phyloP scores from a whole-genome alignment of 192 early-diverging fungal genomes.

The Pilaira anomala region DNA sequence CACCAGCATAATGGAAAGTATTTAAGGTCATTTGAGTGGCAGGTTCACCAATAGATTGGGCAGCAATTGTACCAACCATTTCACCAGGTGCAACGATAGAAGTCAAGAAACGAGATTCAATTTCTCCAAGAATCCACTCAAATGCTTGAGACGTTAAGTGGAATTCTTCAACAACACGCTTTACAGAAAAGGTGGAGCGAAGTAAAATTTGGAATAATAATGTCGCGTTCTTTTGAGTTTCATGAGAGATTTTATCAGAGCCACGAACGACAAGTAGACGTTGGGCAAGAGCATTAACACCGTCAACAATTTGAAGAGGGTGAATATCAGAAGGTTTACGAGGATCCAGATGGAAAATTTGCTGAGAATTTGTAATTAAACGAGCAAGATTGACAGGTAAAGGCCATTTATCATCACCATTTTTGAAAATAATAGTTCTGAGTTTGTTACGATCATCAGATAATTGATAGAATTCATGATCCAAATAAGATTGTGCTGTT shows the following conservation, averaged over 20 bases:
- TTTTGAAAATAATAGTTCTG: constrained; percentile 78
- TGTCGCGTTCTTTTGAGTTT: constrained; percentile 92
- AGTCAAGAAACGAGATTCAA: constrained; percentile 86
- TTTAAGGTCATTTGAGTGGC: constrained; percentile 99
- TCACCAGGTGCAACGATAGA: constrained; percentile 97
- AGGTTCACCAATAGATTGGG: constrained; percentile 97
- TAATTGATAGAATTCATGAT: constrained; percentile 85
- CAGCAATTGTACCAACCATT: constrained; percentile 94
- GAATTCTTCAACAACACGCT: constrained; percentile 87
- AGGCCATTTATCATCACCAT: constrained; percentile 73
- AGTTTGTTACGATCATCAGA: constrained; percentile 70
- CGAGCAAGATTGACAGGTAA: constrained; percentile 89
- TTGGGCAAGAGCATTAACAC: constrained; percentile 68
- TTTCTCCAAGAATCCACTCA: constrained; percentile 92
- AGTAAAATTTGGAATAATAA: constrained; percentile 83
- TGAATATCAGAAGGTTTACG: constrained; percentile 82
- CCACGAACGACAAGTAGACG: constrained; percentile 81
- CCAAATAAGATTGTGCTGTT: constrained; percentile 75
- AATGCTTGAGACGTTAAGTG: constrained; percentile 85
- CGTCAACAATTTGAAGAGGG: constrained; percentile 75
- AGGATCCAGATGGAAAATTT: constrained; percentile 82
- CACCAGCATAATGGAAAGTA: constrained; percentile 98
- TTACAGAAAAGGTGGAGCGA: constrained; percentile 77
- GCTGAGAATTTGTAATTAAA: constrained; percentile 87
- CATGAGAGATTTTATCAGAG: constrained; percentile 76